Percentiles rank a stretch among this genome's conserved stretches.
phyloP scores from a whole-genome alignment of 2,329 filamentous ascomycete species.

The Mycosphaerelloides madeirae region DNA sequence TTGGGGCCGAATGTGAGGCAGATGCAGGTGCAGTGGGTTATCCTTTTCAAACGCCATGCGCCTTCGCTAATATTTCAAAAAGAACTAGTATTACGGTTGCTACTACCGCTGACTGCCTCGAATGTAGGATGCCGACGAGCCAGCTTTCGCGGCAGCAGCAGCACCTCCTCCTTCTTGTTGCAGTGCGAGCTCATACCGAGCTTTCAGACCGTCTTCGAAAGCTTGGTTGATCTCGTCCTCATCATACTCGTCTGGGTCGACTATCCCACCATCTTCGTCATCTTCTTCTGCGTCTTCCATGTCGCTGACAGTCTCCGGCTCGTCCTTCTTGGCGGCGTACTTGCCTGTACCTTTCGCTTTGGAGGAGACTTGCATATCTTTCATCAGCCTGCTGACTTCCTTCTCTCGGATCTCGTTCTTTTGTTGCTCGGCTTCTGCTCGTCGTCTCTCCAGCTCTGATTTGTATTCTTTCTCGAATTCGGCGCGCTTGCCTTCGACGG shows the following conservation, averaged over 20 bases:
- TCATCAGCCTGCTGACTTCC: constrained; percentile 90
- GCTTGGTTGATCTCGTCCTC: constrained; percentile 54
- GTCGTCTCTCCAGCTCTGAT: constrained; percentile 78
- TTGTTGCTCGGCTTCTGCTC: constrained; percentile 68
- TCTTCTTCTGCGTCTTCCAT: constrained; percentile 52
- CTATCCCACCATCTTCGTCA: constrained; percentile 41
- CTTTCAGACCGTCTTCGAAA: constrained; percentile 63
- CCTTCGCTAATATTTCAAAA: constrained; percentile 9
- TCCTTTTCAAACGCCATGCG: constrained; percentile 2
- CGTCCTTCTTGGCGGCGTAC: constrained; percentile 36
- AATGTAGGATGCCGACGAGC: constrained; percentile 18
- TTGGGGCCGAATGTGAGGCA: background rate
- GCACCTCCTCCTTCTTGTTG: constrained; percentile 25
- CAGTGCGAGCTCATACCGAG: constrained; percentile 73
- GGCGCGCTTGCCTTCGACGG: constrained; percentile 76
- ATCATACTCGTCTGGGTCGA: constrained; percentile 48
- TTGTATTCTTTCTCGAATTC: constrained; percentile 90
- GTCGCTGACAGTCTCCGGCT: constrained; percentile 49
- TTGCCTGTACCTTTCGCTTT: constrained; percentile 32
- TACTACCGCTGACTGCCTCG: constrained; percentile 19
- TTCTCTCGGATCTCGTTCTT: constrained; percentile 69
- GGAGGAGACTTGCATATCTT: constrained; percentile 69
- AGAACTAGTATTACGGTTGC: no score
- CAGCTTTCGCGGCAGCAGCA: constrained; percentile 9
- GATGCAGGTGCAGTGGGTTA: background rate